Base-by-base conservation (phyloP, 2,329 filamentous ascomycete genomes). In the Fusarium hostae region DNA sequence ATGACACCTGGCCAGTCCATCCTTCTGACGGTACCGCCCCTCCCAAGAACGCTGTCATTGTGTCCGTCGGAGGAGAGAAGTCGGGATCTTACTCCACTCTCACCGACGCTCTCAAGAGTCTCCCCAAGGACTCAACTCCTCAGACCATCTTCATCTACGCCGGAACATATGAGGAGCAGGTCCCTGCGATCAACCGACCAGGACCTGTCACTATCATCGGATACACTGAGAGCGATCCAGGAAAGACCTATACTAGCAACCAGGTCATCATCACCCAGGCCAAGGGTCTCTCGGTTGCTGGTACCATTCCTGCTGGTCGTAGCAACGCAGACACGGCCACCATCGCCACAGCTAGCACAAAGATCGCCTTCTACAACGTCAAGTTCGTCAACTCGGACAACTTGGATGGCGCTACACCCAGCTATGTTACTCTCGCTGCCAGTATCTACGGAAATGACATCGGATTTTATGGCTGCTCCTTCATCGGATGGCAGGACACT, bases 241-340 rank as follows among this genome's bases (percentile, higher is more conserved):
- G 72, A 22, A 69, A 78, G 2, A 80, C 81, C 15, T 91, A 90
- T 75, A 71, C 80, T 3, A 79, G 78, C 64, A 92, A 92, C 80
- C 81, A 83, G 37, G 90, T 91, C 20, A 91, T 83, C 66, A 82
- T 87, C 40, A 58, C 61, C 30, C 74, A 22, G 67, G 70, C 52
- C 2, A 74, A 75, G 28, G 59, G 68, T 18, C 72, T 73, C 3
- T 64, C 62, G 4, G 59, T 60, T 15, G 71, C 72, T 0, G 76
- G 76, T 5, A 74, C 76, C 0, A 78, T 79, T 30, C 69, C 70
- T 6, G 70, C 76, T 1, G 73, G 73, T 6, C 73, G 74, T 37
- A 75, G 58, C 50, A 68, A 75, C 20, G 66, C 74, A 1, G 74
- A 75, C 4, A 76, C 74, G 2, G 74, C 74, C 62, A 70, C 63